Conservation (phyloP, 2,329 filamentous ascomycete species). For the Diaporthe humulicola region DNA sequence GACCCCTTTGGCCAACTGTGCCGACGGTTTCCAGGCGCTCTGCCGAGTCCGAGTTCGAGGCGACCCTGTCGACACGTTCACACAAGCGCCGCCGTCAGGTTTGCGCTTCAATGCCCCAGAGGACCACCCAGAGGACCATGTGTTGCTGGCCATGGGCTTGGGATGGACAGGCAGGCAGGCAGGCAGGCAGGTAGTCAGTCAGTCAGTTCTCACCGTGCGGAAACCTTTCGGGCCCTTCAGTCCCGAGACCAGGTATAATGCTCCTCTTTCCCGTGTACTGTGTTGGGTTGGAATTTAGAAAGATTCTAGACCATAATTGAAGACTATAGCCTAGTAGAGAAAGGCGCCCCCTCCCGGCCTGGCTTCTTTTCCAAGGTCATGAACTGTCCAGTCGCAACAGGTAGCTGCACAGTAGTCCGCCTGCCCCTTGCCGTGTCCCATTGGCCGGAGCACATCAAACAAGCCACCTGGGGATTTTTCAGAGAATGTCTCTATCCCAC, state of each 20-base stretch:
- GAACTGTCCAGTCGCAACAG: conserved; percentile 14
- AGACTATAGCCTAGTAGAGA: background rate
- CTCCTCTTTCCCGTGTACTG: background rate
- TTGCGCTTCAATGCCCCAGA: background rate
- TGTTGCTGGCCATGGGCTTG: background rate
- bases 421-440: background rate
- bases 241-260: background rate
- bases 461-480: background rate
- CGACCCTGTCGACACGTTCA: background rate
- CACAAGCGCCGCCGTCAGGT: background rate
- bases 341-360: background rate
- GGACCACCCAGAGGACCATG: background rate
- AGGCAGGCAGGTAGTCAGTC: background rate
- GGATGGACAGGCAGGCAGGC: background rate
- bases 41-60: background rate
- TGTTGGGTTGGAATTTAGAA: background rate
- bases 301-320: conserved; percentile 14
- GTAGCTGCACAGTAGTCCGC: background rate
- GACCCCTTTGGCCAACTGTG: conserved; percentile 17
- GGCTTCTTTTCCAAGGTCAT: background rate
- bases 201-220: background rate
- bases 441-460: background rate
- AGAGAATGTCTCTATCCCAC: background rate
- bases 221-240: background rate
- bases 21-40: conserved; percentile 19